Evolutionary conservation across 805 yeast genomes (phyloP).

Genomic region (Candida endomychidarum): DNA sequence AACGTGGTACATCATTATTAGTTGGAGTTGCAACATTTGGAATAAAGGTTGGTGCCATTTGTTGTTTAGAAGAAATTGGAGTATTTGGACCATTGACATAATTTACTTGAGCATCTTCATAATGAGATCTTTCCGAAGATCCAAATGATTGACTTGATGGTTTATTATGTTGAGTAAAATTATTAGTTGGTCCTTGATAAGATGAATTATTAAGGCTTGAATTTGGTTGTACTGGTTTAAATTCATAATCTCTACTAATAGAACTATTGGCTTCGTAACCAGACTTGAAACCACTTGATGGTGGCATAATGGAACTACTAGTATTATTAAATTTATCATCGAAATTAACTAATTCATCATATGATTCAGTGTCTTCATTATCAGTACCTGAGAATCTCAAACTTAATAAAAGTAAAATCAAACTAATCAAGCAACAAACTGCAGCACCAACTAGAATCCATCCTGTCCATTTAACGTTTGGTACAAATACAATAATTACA

Average conservation of each 20-base stretch:
- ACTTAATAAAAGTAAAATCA: conserved; percentile 47
- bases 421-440: conserved; percentile 49
- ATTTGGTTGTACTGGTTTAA: conserved; percentile 19
- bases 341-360: conserved; percentile 18
- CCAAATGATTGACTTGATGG: conserved; percentile 16
- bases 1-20: conserved; percentile 19
- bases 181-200: conserved; percentile 34
- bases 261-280: conserved; percentile 19
- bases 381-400: conserved; percentile 25
- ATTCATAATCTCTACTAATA: conserved; percentile 26
- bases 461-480: conserved; percentile 67
- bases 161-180: conserved; percentile 27
- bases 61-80: conserved; percentile 30
- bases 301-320: conserved; percentile 15
- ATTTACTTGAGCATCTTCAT: conserved; percentile 23
- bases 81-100: conserved; percentile 34
- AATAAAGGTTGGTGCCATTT: conserved; percentile 32
- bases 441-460: conserved; percentile 74
- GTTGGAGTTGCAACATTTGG: conserved; percentile 30
- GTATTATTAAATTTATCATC: conserved; percentile 22
- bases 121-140: conserved; percentile 12
- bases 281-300: conserved; percentile 12
- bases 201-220: conserved; percentile 31
- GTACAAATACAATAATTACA: conserved; percentile 57
- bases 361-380: conserved; percentile 18